Evolutionary conservation across 805 yeast species (phyloP).

Genomic region (Candida coleopterorum): DNA sequence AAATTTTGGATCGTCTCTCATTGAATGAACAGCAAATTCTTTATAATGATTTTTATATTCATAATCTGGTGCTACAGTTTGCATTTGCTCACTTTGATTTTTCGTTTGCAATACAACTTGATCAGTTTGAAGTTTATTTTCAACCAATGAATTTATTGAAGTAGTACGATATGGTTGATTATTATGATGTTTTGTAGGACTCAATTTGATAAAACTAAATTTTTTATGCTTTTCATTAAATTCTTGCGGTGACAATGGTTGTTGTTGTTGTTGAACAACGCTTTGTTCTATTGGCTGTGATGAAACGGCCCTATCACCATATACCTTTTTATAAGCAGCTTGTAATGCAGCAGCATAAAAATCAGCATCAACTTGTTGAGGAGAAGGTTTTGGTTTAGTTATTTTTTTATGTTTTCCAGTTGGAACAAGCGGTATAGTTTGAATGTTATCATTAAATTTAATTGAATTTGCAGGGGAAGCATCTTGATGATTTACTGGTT

Average conservation of each 20-base stretch:
- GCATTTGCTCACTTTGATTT: conserved; percentile 9
- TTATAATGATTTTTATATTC: conserved; percentile 28
- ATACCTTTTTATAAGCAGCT: conserved; percentile 53
- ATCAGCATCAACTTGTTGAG: conserved; percentile 38
- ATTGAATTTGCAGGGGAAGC: conserved; percentile 29
- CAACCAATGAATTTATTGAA: conserved; percentile 6
- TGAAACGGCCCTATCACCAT: conserved; percentile 31
- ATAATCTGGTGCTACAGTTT: conserved; percentile 10
- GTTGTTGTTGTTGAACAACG: neutral
- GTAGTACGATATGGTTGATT: conserved; percentile 1
- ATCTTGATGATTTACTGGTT: neutral
- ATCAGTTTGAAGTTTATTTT: conserved; percentile 4
- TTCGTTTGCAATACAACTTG: conserved; percentile 13
- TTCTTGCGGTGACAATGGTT: neutral
- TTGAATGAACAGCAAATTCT: conserved; percentile 28
- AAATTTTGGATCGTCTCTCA: conserved; percentile 18
- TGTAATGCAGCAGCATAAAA: conserved; percentile 52
- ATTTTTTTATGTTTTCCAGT: conserved; percentile 1
- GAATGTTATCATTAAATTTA: conserved; percentile 33
- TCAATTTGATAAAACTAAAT: conserved; percentile 7
- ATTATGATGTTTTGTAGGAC: conserved; percentile 1
- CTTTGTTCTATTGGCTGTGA: conserved; percentile 1
- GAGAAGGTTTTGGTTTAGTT: conserved; percentile 4
- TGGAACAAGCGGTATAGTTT: conserved; percentile 31
- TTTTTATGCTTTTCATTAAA: conserved; percentile 4